phyloP scores from a whole-genome alignment of 2,329 filamentous ascomycete species.

The Aspergillus aculeatus region DNA sequence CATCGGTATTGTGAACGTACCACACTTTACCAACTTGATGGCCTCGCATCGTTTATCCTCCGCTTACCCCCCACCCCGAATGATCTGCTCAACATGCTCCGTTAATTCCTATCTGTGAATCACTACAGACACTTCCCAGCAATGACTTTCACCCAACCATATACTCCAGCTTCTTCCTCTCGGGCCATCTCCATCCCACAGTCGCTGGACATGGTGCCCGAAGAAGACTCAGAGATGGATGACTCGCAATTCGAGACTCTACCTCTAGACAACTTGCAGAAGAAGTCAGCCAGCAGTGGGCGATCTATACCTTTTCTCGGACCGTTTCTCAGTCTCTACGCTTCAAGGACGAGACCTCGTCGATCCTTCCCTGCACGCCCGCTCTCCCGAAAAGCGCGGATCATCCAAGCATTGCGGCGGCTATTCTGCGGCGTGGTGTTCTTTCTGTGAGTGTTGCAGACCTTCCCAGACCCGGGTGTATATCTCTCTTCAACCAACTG shows the following conservation, averaged over 20 bases:
- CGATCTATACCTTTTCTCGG: neutral
- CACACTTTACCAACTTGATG: too few relatives aligned
- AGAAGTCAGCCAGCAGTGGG: neutral
- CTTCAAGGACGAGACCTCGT: neutral
- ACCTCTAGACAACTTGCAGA: neutral
- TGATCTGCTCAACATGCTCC: too few relatives aligned
- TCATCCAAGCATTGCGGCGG: neutral
- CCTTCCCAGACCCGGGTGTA: neutral
- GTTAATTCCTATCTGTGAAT: too few relatives aligned
- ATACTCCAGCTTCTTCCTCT: neutral
- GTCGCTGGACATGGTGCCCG: neutral
- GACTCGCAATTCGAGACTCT: neutral
- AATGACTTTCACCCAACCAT: too few relatives aligned
- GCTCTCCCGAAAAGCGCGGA: neutral
- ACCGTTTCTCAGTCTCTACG: neutral
- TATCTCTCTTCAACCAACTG: neutral
- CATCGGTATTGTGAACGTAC: too few relatives aligned
- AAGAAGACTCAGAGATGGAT: neutral
- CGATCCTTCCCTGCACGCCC: neutral
- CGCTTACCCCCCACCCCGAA: too few relatives aligned
- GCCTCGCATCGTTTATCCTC: too few relatives aligned
- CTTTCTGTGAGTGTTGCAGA: neutral
- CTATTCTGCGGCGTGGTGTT: constrained; percentile 2
- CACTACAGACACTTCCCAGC: too few relatives aligned
- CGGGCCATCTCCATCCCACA: neutral